Evolutionary conservation across 1,284 basidiomycete species (phyloP), one percentile per base, ranked within the genome.

Genomic region (Sporisorium iseilematis-ciliati): DNA sequence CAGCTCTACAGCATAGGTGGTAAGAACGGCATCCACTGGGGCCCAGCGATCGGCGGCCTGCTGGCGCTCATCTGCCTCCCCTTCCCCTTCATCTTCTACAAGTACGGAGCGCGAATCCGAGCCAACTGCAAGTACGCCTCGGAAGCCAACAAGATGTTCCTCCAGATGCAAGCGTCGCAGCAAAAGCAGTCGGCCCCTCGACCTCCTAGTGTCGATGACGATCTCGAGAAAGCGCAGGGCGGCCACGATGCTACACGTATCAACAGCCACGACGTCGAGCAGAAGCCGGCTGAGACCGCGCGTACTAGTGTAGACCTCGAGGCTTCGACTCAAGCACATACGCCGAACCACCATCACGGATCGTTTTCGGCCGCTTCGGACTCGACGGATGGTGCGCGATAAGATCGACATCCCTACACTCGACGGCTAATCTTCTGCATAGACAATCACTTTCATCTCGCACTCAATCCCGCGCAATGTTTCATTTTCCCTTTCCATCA

Each of bases 1-100:
- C 86, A 88, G 66, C 88, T 89, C 88, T 89, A 87, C 81, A 64
- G 85, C 10, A 67, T 75, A 42, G 76, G 63, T 29, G 72, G 67
- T 25, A 86, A 79, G 20, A 84, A 93, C 11, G 91, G 92, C 2
- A 90, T 91, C 0, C 91, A 92, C 0, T 92, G 92, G 8, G 92
- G 91, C 1, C 91, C 91, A 0, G 91, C 90, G 18, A 87, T 94
- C 20, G 85, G 93, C 10, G 93, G 90, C 0, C 90, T 92, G 6
- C 83, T 94, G 26, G 88, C 90, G 53, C 88, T 90, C 11, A 69
- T 91, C 21, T 89, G 92, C 88, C 88, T 89, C 0, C 93, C 93
- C 0, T 85, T 93, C 43, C 93, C 92, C 87, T 84, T 71, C 84
- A 16, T 83, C 84, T 43, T 85, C 84, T 85, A 83, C 73, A 86